Conservation (phyloP, 1,139 yeast genomes). For the Saccharomycopsis phalli region DNA sequence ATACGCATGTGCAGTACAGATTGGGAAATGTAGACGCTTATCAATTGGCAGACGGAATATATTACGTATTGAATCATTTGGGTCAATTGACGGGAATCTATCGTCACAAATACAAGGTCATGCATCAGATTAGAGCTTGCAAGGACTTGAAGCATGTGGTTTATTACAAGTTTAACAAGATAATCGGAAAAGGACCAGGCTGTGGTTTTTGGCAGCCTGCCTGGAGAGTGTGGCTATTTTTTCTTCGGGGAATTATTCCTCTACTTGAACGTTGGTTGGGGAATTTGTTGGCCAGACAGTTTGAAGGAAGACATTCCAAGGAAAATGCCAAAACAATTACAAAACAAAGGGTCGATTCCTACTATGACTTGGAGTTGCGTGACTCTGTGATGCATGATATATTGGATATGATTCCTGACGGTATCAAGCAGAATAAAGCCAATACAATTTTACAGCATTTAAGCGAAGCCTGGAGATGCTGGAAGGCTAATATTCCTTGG, state of each 20-base stretch:
- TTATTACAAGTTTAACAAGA: conserved; percentile 68
- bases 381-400: conserved; percentile 96
- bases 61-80: conserved; percentile 82
- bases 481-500: conserved; percentile 99
- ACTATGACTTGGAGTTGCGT: conserved; percentile 85
- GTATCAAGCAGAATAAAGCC: conserved; percentile 79
- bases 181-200: conserved; percentile 95
- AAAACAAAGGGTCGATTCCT: conserved; percentile 90
- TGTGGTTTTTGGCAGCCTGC: conserved; percentile 99
- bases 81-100: conserved; percentile 97
- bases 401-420: conserved; percentile 94
- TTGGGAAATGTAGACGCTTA: conserved; percentile 87
- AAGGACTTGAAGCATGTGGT: conserved; percentile 91
- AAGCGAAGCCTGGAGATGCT: conserved; percentile 98
- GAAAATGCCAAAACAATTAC: conserved; percentile 92
- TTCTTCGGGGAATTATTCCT: conserved; percentile 90
- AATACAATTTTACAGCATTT: conserved; percentile 86
- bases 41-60: conserved; percentile 90
- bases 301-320: conserved; percentile 90
- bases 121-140: conserved; percentile 97
- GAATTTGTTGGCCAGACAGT: conserved; percentile 82
- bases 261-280: conserved; percentile 92
- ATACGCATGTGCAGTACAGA: conserved; percentile 86
- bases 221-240: conserved; percentile 95
- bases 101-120: conserved; percentile 91